Percentiles rank a stretch among this genome's conserved stretches.
Evolutionary conservation across 208 protist species (phyloP).

Genomic region (Crithidia fasciculata): DNA sequence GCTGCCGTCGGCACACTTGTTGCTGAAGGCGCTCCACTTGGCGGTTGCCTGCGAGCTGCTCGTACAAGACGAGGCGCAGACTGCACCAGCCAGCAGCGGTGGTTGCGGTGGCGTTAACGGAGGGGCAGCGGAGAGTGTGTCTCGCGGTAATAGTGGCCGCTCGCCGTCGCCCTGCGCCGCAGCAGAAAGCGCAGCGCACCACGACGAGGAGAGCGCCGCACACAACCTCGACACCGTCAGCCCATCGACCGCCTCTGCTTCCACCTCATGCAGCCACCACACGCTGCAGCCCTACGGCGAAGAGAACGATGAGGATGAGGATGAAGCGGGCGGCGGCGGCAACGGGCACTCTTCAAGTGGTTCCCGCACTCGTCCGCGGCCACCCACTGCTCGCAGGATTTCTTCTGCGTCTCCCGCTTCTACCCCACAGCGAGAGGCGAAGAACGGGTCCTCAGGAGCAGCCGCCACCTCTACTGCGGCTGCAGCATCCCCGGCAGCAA

Average conservation of each 20-base stretch:
- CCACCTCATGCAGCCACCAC: constrained; percentile 9
- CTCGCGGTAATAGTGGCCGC: neutral
- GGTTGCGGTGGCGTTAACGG: neutral
- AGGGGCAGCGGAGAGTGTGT: neutral
- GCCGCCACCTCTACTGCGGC: neutral
- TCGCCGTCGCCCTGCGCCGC: constrained; percentile 1
- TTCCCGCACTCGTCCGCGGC: neutral
- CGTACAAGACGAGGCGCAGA: constrained; percentile 21
- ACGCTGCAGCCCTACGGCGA: constrained; percentile 1
- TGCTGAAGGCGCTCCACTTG: constrained; percentile 81
- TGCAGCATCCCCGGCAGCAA: neutral
- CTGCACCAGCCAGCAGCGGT: neutral
- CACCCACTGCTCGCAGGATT: neutral
- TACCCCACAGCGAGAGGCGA: neutral
- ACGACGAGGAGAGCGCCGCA: neutral
- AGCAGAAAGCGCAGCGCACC: neutral
- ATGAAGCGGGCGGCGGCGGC: neutral
- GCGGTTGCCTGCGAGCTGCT: constrained; percentile 60
- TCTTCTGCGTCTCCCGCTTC: no score
- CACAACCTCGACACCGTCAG: constrained; percentile 11
- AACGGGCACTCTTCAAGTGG: neutral
- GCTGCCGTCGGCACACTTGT: constrained; percentile 70
- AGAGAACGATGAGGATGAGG: neutral
- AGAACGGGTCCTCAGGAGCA: neutral
- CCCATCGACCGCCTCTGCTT: constrained; percentile 14